Conservation (phyloP, 345 rosid species). For the Arabidopsis suecica region DNA sequence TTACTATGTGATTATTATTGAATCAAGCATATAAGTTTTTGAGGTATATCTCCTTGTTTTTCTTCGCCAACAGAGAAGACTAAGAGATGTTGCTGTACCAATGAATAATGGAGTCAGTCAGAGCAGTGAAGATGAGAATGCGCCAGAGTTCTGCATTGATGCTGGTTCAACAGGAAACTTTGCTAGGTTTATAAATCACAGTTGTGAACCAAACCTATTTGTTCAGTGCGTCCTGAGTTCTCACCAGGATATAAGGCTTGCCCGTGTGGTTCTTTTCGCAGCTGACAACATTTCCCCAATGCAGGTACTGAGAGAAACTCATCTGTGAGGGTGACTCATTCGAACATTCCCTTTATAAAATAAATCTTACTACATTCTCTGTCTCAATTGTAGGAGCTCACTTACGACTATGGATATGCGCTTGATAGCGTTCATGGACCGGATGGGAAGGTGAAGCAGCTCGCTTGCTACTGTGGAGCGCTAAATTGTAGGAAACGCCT, state of each 20-base stretch:
- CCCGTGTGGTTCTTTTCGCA: slow-evolving; percentile 87
- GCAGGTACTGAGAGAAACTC: slow-evolving; percentile 57
- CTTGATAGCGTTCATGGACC: slow-evolving; percentile 78
- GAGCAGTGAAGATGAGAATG: slow-evolving; percentile 57
- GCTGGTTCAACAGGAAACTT: slow-evolving; percentile 81
- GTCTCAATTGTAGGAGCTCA: slow-evolving; percentile 64
- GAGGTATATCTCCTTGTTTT: slow-evolving; percentile 20
- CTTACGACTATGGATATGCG: slow-evolving; percentile 88
- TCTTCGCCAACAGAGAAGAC: slow-evolving; percentile 63
- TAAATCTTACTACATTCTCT: slow-evolving; percentile 4
- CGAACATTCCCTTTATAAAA: not conserved
- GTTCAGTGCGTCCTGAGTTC: slow-evolving; percentile 86
- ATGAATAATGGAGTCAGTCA: slow-evolving; percentile 30
- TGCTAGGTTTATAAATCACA: slow-evolving; percentile 92
- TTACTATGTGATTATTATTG: slow-evolving; percentile 16
- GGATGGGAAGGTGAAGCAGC: slow-evolving; percentile 70
- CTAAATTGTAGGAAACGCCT: slow-evolving; percentile 71
- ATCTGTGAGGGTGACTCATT: not conserved
- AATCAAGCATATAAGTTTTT: slow-evolving; percentile 12
- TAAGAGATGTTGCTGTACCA: slow-evolving; percentile 54
- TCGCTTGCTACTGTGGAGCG: slow-evolving; percentile 84
- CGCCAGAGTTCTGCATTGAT: slow-evolving; percentile 91
- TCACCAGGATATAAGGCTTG: slow-evolving; percentile 82
- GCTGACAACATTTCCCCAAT: slow-evolving; percentile 94
- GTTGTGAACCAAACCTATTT: slow-evolving; percentile 93